Percentiles rank a stretch among this genome's conserved stretches.
Conservation (phyloP, 202 grass and related monocot genomes). For the Zizania palustris region DNA sequence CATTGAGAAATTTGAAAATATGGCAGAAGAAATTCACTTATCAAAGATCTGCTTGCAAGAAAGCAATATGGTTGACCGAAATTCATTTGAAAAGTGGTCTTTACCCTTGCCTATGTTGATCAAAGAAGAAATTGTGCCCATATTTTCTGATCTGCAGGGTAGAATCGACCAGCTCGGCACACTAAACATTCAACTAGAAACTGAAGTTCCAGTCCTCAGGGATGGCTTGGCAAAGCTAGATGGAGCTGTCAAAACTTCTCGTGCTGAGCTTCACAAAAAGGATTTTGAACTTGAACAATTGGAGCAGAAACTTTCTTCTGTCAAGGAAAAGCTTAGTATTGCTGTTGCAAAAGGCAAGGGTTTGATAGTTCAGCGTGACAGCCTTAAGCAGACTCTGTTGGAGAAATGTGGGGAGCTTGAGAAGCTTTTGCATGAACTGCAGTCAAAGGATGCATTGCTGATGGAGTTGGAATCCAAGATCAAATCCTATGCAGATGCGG, state of each 20-base stretch:
- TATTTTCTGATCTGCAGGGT: constrained; percentile 53
- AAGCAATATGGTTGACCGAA: constrained; percentile 54
- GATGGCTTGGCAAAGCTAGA: constrained; percentile 64
- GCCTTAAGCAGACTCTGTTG: constrained; percentile 84
- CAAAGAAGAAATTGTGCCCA: constrained; percentile 59
- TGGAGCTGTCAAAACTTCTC: constrained; percentile 51
- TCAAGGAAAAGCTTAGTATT: constrained; percentile 92
- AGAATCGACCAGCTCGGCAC: constrained; percentile 61
- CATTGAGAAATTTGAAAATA: constrained; percentile 69
- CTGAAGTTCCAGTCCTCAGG: constrained; percentile 66
- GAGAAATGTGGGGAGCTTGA: constrained; percentile 83
- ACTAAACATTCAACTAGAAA: constrained; percentile 73
- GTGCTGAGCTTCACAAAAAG: constrained; percentile 61
- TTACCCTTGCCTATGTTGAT: constrained; percentile 66
- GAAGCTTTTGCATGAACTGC: constrained; percentile 70
- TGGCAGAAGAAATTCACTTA: constrained; percentile 60
- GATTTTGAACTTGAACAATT: constrained; percentile 70
- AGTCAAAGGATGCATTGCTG: constrained; percentile 62
- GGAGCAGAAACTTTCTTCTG: constrained; percentile 85
- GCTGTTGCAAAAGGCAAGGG: constrained; percentile 97
- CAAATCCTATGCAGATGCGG: constrained; percentile 80
- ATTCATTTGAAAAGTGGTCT: constrained; percentile 67
- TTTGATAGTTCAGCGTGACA: constrained; percentile 87
- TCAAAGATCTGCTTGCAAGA: constrained; percentile 81
- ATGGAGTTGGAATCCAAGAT: constrained; percentile 78